Percentiles rank a stretch among this genome's conserved stretches.
phyloP scores from a whole-genome alignment of 2,329 filamentous ascomycete genomes.

The Parastagonospora avenae region DNA sequence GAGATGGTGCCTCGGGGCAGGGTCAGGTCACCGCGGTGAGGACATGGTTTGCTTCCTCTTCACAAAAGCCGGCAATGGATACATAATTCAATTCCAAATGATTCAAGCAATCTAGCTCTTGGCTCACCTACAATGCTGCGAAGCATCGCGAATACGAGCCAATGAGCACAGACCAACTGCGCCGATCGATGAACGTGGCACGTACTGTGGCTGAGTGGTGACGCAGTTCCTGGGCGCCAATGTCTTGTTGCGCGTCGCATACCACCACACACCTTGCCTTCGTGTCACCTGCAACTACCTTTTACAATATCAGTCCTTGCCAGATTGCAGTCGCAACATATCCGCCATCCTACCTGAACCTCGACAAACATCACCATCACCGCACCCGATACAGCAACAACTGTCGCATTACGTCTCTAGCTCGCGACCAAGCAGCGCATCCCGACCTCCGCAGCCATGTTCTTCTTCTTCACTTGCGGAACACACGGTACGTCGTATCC shows the following conservation, averaged over 20 bases:
- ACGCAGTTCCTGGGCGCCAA: constrained; percentile 7
- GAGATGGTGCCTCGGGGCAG: too few relatives aligned
- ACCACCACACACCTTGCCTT: not conserved
- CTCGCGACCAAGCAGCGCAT: not conserved
- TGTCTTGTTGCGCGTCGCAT: not conserved
- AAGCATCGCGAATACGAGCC: too few relatives aligned
- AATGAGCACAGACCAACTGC: too few relatives aligned
- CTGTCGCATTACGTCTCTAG: not conserved
- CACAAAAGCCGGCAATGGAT: too few relatives aligned
- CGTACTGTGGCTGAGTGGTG: constrained; percentile 5
- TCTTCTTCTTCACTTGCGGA: constrained; percentile 59
- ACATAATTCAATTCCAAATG: too few relatives aligned
- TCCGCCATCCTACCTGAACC: not conserved
- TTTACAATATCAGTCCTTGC: not conserved
- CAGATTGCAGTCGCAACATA: not conserved
- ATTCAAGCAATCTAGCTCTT: too few relatives aligned
- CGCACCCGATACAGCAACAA: not conserved
- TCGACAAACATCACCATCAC: not conserved
- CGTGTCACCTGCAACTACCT: not conserved
- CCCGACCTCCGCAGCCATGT: constrained; percentile 36
- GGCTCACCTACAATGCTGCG: too few relatives aligned
- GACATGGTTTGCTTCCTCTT: too few relatives aligned
- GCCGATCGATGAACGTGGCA: not conserved
- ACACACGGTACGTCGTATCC: constrained; percentile 50
- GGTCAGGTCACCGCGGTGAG: too few relatives aligned